A percentile compares a stretch with the other conserved stretches of the same genome.
phyloP scores from a whole-genome alignment of 2,329 filamentous ascomycete genomes.

The Clarireedia hainanense region DNA sequence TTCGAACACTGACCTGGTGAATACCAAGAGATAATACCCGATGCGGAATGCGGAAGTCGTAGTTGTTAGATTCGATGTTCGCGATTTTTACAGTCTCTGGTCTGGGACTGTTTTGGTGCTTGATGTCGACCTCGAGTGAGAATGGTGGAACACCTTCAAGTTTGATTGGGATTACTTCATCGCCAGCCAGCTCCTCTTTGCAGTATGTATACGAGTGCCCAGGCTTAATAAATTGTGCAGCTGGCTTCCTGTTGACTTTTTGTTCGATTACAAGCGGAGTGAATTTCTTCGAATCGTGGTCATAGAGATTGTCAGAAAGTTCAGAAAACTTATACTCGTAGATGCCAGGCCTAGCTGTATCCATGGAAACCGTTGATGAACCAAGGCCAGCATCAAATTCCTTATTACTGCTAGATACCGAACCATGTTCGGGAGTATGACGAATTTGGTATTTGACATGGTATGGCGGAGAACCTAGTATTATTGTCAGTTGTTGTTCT shows the following conservation, averaged over 20 bases:
- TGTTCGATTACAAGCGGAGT: slow-evolving; percentile 67
- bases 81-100: slow-evolving; percentile 77
- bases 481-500: slow-evolving; percentile 9
- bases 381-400: slow-evolving; percentile 70
- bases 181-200: slow-evolving; percentile 70
- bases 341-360: slow-evolving; percentile 72
- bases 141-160: slow-evolving; percentile 83
- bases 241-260: slow-evolving; percentile 74
- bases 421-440: slow-evolving; percentile 60
- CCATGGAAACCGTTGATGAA: slow-evolving; percentile 73
- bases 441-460: slow-evolving; percentile 74
- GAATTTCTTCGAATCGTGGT: slow-evolving; percentile 59
- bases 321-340: slow-evolving; percentile 83
- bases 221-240: slow-evolving; percentile 73
- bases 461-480: slow-evolving; percentile 66
- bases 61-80: slow-evolving; percentile 65
- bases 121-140: slow-evolving; percentile 84
- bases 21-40: slow-evolving; percentile 80
- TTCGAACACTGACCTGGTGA: slow-evolving; percentile 81
- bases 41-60: slow-evolving; percentile 78
- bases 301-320: slow-evolving; percentile 80
- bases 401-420: slow-evolving; percentile 57
- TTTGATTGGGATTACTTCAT: slow-evolving; percentile 81
- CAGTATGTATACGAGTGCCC: slow-evolving; percentile 96
- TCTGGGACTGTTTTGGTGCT: slow-evolving; percentile 73